Conservation (phyloP, 345 rosid species). For the Raphanus raphanistrum region DNA sequence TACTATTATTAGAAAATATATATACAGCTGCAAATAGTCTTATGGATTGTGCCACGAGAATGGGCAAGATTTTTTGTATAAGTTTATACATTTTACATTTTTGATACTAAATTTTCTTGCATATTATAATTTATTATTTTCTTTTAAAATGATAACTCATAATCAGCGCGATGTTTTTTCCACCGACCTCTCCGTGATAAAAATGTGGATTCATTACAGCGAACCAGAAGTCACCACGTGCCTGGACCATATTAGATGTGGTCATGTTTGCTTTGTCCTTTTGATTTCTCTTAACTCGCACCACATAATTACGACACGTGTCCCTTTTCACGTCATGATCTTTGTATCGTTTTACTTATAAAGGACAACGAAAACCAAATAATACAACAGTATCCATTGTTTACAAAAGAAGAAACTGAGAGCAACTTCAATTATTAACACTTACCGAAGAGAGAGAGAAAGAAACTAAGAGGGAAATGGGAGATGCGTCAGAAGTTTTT, state of each 20-base stretch:
- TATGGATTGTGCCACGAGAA: background rate
- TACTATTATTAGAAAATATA: background rate
- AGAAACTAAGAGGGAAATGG: slow-evolving; percentile 2
- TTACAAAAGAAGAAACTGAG: background rate
- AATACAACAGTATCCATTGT: background rate
- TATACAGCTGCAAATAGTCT: background rate
- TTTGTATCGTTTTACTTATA: slow-evolving; percentile 1
- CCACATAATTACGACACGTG: slow-evolving; percentile 25
- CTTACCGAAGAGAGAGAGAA: background rate
- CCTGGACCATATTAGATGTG: slow-evolving; percentile 4
- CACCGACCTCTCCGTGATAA: background rate
- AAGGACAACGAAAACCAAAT: slow-evolving; percentile 7
- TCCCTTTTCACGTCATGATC: background rate
- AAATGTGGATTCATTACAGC: background rate
- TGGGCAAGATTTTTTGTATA: background rate
- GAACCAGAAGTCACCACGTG: slow-evolving; percentile 7
- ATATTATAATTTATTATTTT: background rate
- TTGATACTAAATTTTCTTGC: background rate
- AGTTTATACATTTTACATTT: background rate
- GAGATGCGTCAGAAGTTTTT: slow-evolving; percentile 37
- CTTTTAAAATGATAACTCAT: background rate
- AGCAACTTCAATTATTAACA: slow-evolving; percentile 23
- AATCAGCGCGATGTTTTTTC: background rate
- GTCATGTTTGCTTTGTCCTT: slow-evolving; percentile 19
- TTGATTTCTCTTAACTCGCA: background rate